Base-by-base conservation (phyloP, 208 protist species). In the Phytomonas sp. region DNA sequence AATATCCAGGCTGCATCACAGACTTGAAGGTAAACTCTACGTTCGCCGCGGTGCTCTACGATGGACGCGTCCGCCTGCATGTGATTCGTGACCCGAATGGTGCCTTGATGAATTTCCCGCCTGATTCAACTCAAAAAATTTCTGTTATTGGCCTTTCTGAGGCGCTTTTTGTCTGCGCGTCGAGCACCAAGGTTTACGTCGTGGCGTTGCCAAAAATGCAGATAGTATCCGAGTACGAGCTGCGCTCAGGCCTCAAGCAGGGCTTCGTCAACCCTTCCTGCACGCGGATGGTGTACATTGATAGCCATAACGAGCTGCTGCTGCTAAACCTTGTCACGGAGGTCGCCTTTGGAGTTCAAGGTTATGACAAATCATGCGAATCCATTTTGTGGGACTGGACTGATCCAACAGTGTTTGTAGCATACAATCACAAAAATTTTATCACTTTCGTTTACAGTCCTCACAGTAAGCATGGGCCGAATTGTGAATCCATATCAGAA, bases 241-340 rank as follows among this genome's bases (percentile, higher is more conserved):
- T 81, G 63, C 74, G 71, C 59, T 74, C 69, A 0, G 84, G 80
- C 23, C 81, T 99, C 63, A 86, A 87, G 61, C 66, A 64, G 15
- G 78, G 96, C 33, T 92, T 95, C 53, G 74, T 95, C 0, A 98
- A 97, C 73, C 77, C 79, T 0, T 78, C 76, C 23, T 98, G 96
- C 70, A 98, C 96, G 20, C 92, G 96, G 28, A 64, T 98, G 9
- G 92, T 92, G 31, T 88, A 96, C 40, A 83, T 98, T 37, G 96
- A 98, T 77, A 84, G 89, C 20, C 79, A 81, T 70, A 85, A 92
- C 76, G 53, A 68, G 0, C 85, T 91, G 11, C 97, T 81, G 70
- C 66, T 98, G 56, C 87, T 97, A 68, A 97, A 92, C 75, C 97
- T 96, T n/a, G 85, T 97, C 34, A 93, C 94, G 40, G 94, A 97